Percentiles rank a stretch among this genome's conserved stretches.
Conservation (phyloP, 257 asterid genomes). For the Gynochthodes officinalis region DNA sequence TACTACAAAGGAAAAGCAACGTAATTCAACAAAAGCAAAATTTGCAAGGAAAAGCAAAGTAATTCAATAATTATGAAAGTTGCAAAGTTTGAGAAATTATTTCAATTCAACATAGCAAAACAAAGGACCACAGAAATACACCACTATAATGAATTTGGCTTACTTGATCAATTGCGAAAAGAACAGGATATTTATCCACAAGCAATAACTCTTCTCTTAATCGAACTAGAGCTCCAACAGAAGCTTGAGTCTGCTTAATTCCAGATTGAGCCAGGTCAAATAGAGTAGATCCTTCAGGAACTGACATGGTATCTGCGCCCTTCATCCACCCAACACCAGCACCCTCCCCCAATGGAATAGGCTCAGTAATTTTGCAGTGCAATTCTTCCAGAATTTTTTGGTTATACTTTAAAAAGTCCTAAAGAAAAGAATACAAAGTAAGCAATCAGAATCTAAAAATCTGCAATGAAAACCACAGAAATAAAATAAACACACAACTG, state of each 20-base stretch:
- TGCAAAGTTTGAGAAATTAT: no score
- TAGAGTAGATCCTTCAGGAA: constrained; percentile 68
- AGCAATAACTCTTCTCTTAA: constrained; percentile 83
- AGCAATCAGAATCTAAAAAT: constrained; percentile 12
- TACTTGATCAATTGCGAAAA: constrained; percentile 93
- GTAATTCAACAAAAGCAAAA: constrained; percentile 15
- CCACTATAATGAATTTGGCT: constrained; percentile 24
- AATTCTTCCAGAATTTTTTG: constrained; percentile 53
- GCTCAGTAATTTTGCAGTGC: constrained; percentile 62
- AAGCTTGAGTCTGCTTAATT: constrained; percentile 59
- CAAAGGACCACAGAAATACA: constrained; percentile 5
- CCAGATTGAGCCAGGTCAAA: constrained; percentile 77
- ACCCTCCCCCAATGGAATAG: constrained; percentile 89
- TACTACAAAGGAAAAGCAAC: constrained; percentile 54
- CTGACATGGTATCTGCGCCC: constrained; percentile 56
- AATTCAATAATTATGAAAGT: constrained; percentile 13
- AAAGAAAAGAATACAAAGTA: constrained; percentile 22
- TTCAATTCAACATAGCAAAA: constrained; percentile 3
- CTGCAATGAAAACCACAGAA: constrained; percentile 9
- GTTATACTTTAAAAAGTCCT: constrained; percentile 86
- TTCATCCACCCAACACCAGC: constrained; percentile 83
- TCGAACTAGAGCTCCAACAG: constrained; percentile 89
- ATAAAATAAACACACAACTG: neutral
- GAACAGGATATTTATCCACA: constrained; percentile 83
- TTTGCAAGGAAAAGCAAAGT: constrained; percentile 29